Evolutionary conservation across 1,139 yeast species (phyloP), one percentile per base, ranked within the genome.

Genomic region (Tardiomyces blankii): DNA sequence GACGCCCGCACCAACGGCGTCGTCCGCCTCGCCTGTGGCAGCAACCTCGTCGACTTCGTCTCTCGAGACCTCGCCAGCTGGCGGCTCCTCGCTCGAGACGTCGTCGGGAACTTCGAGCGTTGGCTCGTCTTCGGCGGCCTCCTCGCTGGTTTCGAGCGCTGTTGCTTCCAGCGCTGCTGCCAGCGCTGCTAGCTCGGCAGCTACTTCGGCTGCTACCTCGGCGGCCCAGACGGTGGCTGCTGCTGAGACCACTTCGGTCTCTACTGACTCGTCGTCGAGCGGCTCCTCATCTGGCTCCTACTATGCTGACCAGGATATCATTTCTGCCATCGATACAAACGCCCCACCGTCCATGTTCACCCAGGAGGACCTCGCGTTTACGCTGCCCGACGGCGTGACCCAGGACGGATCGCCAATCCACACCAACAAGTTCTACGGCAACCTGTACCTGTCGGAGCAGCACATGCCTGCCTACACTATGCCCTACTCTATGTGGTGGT

Each of bases 371-470:
- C 67, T 77, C 47, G 77, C 78, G 11, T 62, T 78, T 49, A 53
- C 58, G 0, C 60, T 78, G 44, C 78, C 81, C 27, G 54, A 54
- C 2, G 77, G 78, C 40, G 78, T 75, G 40, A 65, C 66, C 48
- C 69, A 68, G 52, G 60, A 65, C 47, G 71, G 64, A 44, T 50
- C 43, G 8, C 65, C 64, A 2, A 72, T 79, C 42, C 78, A 78
- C 52, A 87, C 96, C 18, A 88, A 88, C 66, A 86, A 87, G 61
- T 88, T 86, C 63, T 87, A 83, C 61, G 82, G 85, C 9, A 88
- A 88, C 63, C 66, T 87, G 60, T 64, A 79, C 55, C 65, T 82
- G 33, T 79, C 68, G 27, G 64, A 64, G 41, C 84, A 78, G 60
- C 65, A 70, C 19, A 60, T 61, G 42, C 65, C 69, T 9, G 69